Evolutionary conservation across 768 basidiomycete genomes (phyloP), one percentile per base, ranked within the genome.

Genomic region (Trametes cinnabarina): DNA sequence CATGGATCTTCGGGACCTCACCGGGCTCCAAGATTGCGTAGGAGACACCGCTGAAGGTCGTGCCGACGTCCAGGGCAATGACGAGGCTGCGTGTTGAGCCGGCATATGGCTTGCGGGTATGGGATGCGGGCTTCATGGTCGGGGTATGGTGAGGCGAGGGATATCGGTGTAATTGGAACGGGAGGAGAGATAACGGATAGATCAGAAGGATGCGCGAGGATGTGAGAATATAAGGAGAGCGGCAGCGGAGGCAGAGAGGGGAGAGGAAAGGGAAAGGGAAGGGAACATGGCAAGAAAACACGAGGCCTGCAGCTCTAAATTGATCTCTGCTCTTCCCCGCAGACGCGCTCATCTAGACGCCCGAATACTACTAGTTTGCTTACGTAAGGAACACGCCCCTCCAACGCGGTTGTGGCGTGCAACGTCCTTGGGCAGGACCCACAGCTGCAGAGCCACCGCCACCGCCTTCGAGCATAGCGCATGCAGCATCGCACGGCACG

Each of bases 1-100:
- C 88, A 61, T 88, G 79, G 20, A 92, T 91, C 68, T 89, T 88
- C 4, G 90, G 89, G 15, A 91, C 81, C 68, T 91, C 87, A 8
- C 85, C 85, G 11, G 90, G 90, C 63, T 90, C 88, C 32, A 92
- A 82, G 57, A 92, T 88, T 1, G 89, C 87, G 69, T 92, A 92
- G 32, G 90, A 92, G 2, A 86, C 90, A 15, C 90, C 90, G 65
- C 86, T 88, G 66, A 91, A 91, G 0, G 90, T 92, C 0, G 89
- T 92, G 23, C 90, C 90, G 62, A 92, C 82, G 66, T 92, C 90
- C 70, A 92, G 82, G 5, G 90, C 89, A 64, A 92, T 79, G 61
- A 87, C 88, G 52, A 92, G 80, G 57, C 86, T 81, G 63, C 88
- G 80, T 17, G 74, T 73, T 12, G 77, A 66, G 44, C 90, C 90